Base-by-base conservation (phyloP, 1,139 yeast genomes). In the Martiniozyma asiatica region DNA sequence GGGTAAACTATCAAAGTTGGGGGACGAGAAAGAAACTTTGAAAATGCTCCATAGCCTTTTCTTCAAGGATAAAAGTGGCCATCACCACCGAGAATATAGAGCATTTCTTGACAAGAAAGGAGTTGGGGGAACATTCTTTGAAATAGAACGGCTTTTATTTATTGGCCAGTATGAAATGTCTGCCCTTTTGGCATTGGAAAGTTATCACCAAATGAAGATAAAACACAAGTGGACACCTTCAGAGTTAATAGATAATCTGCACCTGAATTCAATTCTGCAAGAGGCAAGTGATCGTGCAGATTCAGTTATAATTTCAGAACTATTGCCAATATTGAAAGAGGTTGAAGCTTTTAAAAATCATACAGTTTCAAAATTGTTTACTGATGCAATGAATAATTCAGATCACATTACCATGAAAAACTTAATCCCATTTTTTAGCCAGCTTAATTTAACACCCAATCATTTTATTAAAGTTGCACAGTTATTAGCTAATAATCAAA, bases 161-260 rank as follows among this genome's bases (percentile, higher is more conserved):
- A 24, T 25, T 20, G 37, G 31, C n/a, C 38, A 39, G 16, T 39
- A 40, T 15, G 40, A 37, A 24, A 31, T 32, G 22, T 45, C 47
- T 1, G 22, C 25, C 2, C 32, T 36, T n/a, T 11, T 30, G 6
- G 36, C 37, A 3, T 8, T 37, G 4, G 26, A 27, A 8, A 27
- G 35, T 7, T 30, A 21, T 25, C 19, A 24, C 8, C 10, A 24
- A 12, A 20, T 12, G 26, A 30, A 3, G 19, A 13, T 16, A 5
- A 30, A 8, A 20, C 26, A 10, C 17, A n/a, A n/a, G n/a, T n/a
- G n/a, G n/a, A n/a, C n/a, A n/a, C n/a, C n/a, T n/a, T n/a, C n/a
- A n/a, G n/a, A n/a, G n/a, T n/a, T n/a, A n/a, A n/a, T n/a, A n/a
- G n/a, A n/a, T n/a, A n/a, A n/a, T n/a, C n/a, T n/a, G n/a, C n/a